phyloP scores from a whole-genome alignment of 257 asterid species.

The Vinca minor region DNA sequence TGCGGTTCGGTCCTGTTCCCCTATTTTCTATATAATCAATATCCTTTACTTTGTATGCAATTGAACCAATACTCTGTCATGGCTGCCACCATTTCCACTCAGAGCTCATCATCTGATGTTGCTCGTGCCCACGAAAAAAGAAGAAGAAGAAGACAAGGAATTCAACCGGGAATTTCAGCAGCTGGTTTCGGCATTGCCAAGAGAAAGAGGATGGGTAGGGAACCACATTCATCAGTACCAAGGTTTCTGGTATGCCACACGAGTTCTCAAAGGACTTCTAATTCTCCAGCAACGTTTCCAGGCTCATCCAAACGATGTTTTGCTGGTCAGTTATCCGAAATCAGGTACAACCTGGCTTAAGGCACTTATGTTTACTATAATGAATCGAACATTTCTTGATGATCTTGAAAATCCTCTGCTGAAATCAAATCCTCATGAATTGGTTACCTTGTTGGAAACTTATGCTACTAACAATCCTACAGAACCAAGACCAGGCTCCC shows the following conservation, averaged over 20 bases:
- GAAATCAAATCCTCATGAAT: slow-evolving; percentile 22
- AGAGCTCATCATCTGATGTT: neutral
- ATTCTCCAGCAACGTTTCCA: slow-evolving; percentile 21
- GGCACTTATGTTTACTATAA: slow-evolving; percentile 21
- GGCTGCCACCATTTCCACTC: neutral
- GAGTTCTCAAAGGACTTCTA: slow-evolving; percentile 17
- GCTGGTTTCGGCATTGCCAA: slow-evolving; percentile 20
- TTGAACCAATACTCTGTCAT: neutral
- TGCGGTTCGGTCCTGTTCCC: too few species aligned
- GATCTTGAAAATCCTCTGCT: slow-evolving; percentile 20
- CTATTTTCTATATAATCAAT: neutral
- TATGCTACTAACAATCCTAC: slow-evolving; percentile 18
- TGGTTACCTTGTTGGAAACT: slow-evolving; percentile 16
- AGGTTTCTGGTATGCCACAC: slow-evolving; percentile 24
- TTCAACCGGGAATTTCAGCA: neutral
- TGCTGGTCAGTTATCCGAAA: slow-evolving; percentile 24
- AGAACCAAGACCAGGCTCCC: slow-evolving; percentile 16
- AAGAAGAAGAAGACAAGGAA: neutral
- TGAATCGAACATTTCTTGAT: neutral
- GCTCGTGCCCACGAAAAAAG: neutral
- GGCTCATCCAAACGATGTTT: slow-evolving; percentile 15
- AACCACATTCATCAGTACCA: slow-evolving; percentile 17
- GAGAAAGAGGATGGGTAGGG: slow-evolving; percentile 24
- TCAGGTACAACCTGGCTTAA: slow-evolving; percentile 32
- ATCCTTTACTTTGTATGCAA: neutral